phyloP scores from a whole-genome alignment of 2,329 filamentous ascomycete species.

The Aphanoascus verrucosus region DNA sequence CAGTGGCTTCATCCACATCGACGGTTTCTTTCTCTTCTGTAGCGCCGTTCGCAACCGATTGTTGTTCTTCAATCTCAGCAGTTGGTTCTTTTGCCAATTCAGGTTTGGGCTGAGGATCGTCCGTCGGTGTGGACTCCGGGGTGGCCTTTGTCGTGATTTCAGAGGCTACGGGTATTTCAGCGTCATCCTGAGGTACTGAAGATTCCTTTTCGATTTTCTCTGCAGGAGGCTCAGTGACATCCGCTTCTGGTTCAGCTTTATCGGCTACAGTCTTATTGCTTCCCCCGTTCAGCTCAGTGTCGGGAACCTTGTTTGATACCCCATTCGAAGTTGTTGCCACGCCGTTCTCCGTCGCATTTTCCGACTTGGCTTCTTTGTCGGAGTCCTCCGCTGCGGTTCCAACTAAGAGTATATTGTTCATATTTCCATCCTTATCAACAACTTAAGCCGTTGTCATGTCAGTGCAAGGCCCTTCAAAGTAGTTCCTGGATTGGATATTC shows the following conservation, averaged over 20 bases:
- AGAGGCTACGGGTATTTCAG: neutral
- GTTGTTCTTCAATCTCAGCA: constrained; percentile 2
- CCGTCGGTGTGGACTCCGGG: neutral
- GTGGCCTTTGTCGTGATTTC: neutral
- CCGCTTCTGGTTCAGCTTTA: neutral
- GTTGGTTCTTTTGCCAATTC: constrained; percentile 4
- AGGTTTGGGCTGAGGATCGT: neutral
- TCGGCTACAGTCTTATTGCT: neutral
- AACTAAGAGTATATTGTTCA: constrained; percentile 18
- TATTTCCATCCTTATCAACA: constrained; percentile 20
- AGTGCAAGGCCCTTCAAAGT: neutral
- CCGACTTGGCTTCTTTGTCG: constrained; percentile 10
- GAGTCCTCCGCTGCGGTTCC: constrained; percentile 4
- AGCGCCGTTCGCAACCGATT: constrained; percentile 12
- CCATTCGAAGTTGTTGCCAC: neutral
- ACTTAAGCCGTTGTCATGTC: constrained; percentile 12
- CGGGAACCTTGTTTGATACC: neutral
- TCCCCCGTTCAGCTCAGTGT: neutral
- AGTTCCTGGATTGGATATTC: neutral
- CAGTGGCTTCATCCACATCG: neutral
- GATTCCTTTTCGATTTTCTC: constrained; percentile 8
- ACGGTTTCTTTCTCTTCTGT: constrained; percentile 9
- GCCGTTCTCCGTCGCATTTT: neutral
- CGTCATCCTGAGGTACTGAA: neutral
- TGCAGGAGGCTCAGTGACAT: constrained; percentile 5